Conservation (phyloP, 164 flowering plant species). For the Dillenia suffruticosa region DNA sequence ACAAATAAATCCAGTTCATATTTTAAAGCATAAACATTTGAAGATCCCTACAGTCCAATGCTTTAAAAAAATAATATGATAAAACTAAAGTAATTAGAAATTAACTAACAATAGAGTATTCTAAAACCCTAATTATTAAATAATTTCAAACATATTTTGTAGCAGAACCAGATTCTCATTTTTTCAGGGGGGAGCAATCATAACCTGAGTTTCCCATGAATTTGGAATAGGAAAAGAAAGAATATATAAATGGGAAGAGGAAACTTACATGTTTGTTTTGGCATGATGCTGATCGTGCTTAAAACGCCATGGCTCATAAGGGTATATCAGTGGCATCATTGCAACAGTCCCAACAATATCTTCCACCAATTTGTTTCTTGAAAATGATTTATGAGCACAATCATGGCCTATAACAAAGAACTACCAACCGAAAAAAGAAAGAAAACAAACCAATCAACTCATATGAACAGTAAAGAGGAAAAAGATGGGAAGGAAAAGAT, state of each 20-base stretch:
- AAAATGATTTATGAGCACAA: conserved; percentile 96
- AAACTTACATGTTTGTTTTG: conserved; percentile 84
- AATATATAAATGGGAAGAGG: conserved; percentile 7
- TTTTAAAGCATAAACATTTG: no score
- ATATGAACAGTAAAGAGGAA: background rate
- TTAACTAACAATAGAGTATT: no score
- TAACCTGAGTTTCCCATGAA: no score
- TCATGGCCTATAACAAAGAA: conserved; percentile 98
- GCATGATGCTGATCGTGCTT: conserved; percentile 96
- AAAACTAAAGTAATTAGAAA: no score
- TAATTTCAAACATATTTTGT: no score
- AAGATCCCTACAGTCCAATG: no score
- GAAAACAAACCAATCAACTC: background rate
- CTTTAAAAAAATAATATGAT: no score
- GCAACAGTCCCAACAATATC: conserved; percentile 96
- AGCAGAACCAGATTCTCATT: no score
- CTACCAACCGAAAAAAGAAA: conserved; percentile 28
- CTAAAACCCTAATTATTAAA: no score
- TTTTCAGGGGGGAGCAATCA: no score
- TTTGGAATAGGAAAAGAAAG: no score
- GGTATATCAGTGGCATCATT: conserved; percentile 91
- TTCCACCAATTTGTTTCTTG: conserved; percentile 86
- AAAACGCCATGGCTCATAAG: conserved; percentile 97
- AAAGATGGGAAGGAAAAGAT: conserved; percentile 20
- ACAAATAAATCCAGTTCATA: no score